Evolutionary conservation across 768 basidiomycete species (phyloP), one percentile per base, ranked within the genome.

Genomic region (Boletus reticuloceps): DNA sequence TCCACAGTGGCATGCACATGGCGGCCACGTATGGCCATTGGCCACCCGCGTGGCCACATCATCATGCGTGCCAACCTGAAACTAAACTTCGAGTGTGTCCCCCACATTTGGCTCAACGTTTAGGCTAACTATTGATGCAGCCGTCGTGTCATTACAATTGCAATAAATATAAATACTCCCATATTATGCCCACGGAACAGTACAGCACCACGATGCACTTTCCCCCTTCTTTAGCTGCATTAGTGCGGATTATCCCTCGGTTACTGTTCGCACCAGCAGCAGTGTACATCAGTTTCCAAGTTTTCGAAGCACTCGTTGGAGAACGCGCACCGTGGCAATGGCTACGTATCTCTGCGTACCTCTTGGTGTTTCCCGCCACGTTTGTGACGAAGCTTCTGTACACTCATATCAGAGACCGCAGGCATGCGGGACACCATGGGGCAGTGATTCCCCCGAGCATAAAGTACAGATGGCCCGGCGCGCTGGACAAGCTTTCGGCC

Each of bases 401-500:
- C 54, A 71, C 83, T 41, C 47, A 62, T 1, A 79, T 82, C 3
- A 75, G 77, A 12, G 65, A 79, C 14, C 70, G 62, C 37, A 71
- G 76, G 10, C 64, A 70, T 13, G 83, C 83, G 8, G 73, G 73
- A 8, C 65, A 67, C 1, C 46, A 74, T 20, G 82, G 81, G 5
- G 82, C 82, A 29, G 74, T 76, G 11, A 64, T 79, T n/a, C 66
- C 77, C 0, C 80, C 79, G 1, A 65, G 55, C 17, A 63, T 70
- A 1, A 55, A 63, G 27, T 79, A 78, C 0, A 75, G 67, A 39
- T 70, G 58, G 63, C 67, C 74, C 7, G 82, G 79, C 25, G 80
- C 77, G 55, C n/a, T 79, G 5, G 82, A 83, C 55, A 59, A 81
- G 16, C 61, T 82, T 25, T 56, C 59, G n/a, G 53, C 31, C 14